Conservation (phyloP, 2,329 filamentous ascomycete species). For the Helotiales sp. region DNA sequence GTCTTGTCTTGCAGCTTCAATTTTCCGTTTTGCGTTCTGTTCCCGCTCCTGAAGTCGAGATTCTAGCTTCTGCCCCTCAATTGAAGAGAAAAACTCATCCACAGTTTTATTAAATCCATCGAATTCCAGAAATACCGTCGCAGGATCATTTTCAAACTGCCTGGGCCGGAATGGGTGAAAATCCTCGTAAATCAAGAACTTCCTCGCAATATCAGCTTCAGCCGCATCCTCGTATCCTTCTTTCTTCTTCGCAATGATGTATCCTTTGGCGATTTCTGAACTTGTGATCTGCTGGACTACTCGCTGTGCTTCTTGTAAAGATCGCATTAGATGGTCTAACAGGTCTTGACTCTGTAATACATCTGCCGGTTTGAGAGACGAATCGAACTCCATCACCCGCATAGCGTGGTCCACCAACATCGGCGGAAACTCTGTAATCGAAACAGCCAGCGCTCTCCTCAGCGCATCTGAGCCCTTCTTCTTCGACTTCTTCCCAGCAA, state of each 20-base stretch:
- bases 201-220: constrained; percentile 46
- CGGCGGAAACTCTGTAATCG: constrained; percentile 87
- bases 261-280: constrained; percentile 72
- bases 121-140: constrained; percentile 73
- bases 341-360: constrained; percentile 70
- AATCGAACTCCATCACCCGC: constrained; percentile 70
- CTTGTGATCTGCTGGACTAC: constrained; percentile 73
- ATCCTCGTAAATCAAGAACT: constrained; percentile 78
- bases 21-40: constrained; percentile 77
- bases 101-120: constrained; percentile 90
- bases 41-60: constrained; percentile 83
- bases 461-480: constrained; percentile 76
- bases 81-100: constrained; percentile 95
- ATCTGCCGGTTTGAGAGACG: constrained; percentile 67
- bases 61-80: constrained; percentile 91
- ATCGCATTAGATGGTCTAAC: constrained; percentile 68
- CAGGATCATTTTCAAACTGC: constrained; percentile 73
- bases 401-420: constrained; percentile 87
- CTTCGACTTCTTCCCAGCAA: constrained; percentile 68
- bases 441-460: constrained; percentile 78
- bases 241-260: constrained; percentile 79
- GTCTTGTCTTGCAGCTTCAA: constrained; percentile 83
- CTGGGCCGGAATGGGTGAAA: constrained; percentile 90
- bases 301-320: constrained; percentile 71
- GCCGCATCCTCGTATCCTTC: constrained; percentile 39